Percentiles rank a stretch among this genome's conserved stretches.
These are phyloP conservation scores for Podaxis sp. DNA, from an alignment of 768 basidiomycete genomes.

Conservation along the genomic window DNA sequence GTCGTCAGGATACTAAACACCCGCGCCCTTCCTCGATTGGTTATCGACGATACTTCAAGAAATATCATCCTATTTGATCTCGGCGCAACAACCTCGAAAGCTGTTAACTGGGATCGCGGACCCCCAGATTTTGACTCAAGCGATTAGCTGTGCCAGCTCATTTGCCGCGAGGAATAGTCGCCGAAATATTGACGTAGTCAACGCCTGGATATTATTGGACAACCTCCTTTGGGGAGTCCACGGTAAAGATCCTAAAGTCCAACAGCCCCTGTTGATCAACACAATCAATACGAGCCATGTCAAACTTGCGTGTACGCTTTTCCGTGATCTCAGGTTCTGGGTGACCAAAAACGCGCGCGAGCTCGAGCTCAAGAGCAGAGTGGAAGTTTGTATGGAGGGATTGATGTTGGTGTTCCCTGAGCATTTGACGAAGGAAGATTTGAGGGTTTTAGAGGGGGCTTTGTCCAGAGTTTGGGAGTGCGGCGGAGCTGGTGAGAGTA, in stretches of 20 bases:
- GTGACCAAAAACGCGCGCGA: slow-evolving; percentile 19
- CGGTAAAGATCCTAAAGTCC: slow-evolving; percentile 9
- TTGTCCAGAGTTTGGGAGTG: slow-evolving; percentile 23
- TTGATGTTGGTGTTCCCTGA: slow-evolving; percentile 27
- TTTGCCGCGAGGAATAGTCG: slow-evolving; percentile 23
- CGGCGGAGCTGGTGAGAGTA: slow-evolving; percentile 16
- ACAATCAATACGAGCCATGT: slow-evolving; percentile 20
- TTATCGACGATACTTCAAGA: slow-evolving; percentile 28
- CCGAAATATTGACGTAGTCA: slow-evolving; percentile 25
- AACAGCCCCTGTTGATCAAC: slow-evolving; percentile 11
- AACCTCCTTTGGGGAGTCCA: slow-evolving; percentile 21
- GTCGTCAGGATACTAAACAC: slow-evolving; percentile 29
- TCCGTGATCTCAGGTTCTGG: slow-evolving; percentile 27
- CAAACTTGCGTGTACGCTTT: slow-evolving; percentile 23
- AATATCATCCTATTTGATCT: slow-evolving; percentile 16
- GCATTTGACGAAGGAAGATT: slow-evolving; percentile 13
- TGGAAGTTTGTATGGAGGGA: slow-evolving; percentile 29
- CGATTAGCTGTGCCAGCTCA: slow-evolving; percentile 25
- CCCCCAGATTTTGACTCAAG: slow-evolving; percentile 24
- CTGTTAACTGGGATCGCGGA: slow-evolving; percentile 12
- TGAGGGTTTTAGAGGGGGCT: slow-evolving; percentile 17
- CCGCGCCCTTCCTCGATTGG: slow-evolving; percentile 30
- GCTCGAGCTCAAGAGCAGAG: slow-evolving; percentile 25
- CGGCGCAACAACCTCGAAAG: slow-evolving; percentile 3
- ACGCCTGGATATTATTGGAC: slow-evolving; percentile 28